Base-by-base conservation (phyloP, 2,329 filamentous ascomycete genomes). In the Aplosporella prunicola region DNA sequence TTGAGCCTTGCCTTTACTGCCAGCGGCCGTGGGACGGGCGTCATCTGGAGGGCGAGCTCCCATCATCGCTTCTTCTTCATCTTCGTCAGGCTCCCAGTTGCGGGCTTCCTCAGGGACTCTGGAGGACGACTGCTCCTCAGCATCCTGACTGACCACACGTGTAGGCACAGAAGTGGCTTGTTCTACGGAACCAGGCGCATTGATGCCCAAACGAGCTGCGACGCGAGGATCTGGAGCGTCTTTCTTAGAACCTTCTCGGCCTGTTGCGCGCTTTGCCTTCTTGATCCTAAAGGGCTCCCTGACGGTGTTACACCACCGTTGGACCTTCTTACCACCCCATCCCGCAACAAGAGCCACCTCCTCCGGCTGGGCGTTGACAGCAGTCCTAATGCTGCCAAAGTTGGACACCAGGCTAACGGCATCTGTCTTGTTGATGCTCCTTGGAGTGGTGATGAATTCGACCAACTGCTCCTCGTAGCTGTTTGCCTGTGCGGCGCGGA, bases 311-410 rank as follows among this genome's bases (percentile, higher is more conserved):
- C 74, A 80, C 89, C 89, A 96, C 41, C 78, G 75, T 59, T 82
- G 81, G 15, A 95, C 86, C 61, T 98, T 98, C 64, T 85, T 87
- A 61, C 93, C 85, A 22, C 91, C 91, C 88, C 88, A 98, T 1
- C 91, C 91, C 20, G 80, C 74, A n/a, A 98, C 77, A 44, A 84
- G 66, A 10, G 78, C 76, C 23, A 98, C 72, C 58, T 93, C 83
- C 55, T 96, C 91, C 0, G 84, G 76, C 29, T 82, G 74, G 2
- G 87, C 89, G 57, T 95, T 95, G 42, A 96, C 70, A 1, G 89
- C 89, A 24, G 82, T 83, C 48, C 80, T 77, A 41, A 98, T 63
- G 47, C 84, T 93, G 16, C 91, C 91, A 65, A 96, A 98, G 34
- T 86, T 87, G 47, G 84, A 83, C 23, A 96, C 87, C 34, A 98